Evolutionary conservation across 2,329 filamentous ascomycete genomes (phyloP).

Genomic region (Sporothrix mexicana): DNA sequence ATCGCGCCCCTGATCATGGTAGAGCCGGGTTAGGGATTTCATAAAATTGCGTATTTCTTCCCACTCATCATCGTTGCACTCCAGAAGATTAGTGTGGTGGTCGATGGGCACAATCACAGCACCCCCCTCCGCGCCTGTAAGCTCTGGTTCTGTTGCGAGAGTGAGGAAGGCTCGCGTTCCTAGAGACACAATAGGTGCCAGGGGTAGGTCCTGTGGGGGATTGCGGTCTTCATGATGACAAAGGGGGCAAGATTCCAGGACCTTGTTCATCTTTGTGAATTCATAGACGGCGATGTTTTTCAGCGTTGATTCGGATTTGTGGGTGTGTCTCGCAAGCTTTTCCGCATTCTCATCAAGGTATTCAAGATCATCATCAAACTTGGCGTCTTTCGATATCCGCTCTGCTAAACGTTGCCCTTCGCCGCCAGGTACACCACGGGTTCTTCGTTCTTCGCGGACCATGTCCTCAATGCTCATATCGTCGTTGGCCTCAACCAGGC

Average conservation of each 20-base stretch:
- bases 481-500: conserved; percentile 85
- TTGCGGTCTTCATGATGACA: conserved; percentile 87
- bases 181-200: conserved; percentile 85
- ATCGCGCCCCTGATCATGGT: conserved; percentile 88
- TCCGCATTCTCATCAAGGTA: conserved; percentile 97
- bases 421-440: conserved; percentile 75
- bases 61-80: conserved; percentile 99
- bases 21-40: conserved; percentile 93
- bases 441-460: conserved; percentile 91
- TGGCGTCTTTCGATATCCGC: conserved; percentile 89
- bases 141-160: conserved; percentile 84
- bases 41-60: conserved; percentile 99
- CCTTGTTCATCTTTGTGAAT: conserved; percentile 85
- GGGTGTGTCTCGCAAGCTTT: conserved; percentile 84
- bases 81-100: conserved; percentile 87
- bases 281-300: conserved; percentile 87
- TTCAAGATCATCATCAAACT: conserved; percentile 90
- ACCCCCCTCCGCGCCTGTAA: conserved; percentile 72
- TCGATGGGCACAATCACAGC: conserved; percentile 88
- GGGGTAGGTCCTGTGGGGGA: conserved; percentile 67
- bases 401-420: conserved; percentile 86
- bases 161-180: conserved; percentile 88
- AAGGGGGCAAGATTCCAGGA: conserved; percentile 85
- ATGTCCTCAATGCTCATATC: conserved; percentile 98
- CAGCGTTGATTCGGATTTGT: conserved; percentile 85